Evolutionary conservation across 768 basidiomycete genomes (phyloP), one percentile per base, ranked within the genome.

Genomic region (Neoboletus brunneissimus): DNA sequence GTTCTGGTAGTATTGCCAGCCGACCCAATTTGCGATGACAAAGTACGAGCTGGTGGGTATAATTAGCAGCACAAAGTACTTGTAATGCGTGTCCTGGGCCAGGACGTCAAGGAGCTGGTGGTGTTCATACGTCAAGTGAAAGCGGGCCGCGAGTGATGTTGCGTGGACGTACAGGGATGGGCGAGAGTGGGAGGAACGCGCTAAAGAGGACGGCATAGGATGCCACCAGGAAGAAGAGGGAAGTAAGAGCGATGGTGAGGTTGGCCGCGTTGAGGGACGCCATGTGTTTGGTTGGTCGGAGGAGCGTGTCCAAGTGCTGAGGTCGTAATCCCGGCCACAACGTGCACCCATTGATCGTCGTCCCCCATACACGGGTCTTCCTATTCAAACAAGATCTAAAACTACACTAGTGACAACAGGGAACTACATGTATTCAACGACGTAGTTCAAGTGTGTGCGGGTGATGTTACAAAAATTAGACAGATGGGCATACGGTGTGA

Each of bases 21-120:
- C 95, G 38, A 96, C 91, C 96, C 96, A 98, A 66, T 98, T 98
- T 41, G 94, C 93, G 65, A 98, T 98, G 51, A 93, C 89, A 71
- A 94, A 96, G 73, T 92, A 94, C 40, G 88, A 79, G 11, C 80
- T 83, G 9, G 87, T 86, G 13, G 96, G 94, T 44, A 98, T 80
- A 43, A 94, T 76, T 38, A 97, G 74, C 12, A 94, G 73, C 31
- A 74, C 65, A 62, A 96, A 84, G 73, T 96, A 97, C 74, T 94
- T 95, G 84, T 96, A 96, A 68, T 97, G 91, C 23, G 77, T 83
- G 74, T 96, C 94, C 40, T 73, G 64, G 2, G 82, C 84, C 11
- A 94, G 75, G 50, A 72, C 64, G 67, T 88, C 84, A 56, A 93
- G 73, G 20, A 85, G 45, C 91, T 94, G 65, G 50, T 27, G 53